A percentile compares a stretch with the other conserved stretches of the same genome.
Conservation (phyloP, 2,329 filamentous ascomycete genomes). For the Fusarium newnesense region DNA sequence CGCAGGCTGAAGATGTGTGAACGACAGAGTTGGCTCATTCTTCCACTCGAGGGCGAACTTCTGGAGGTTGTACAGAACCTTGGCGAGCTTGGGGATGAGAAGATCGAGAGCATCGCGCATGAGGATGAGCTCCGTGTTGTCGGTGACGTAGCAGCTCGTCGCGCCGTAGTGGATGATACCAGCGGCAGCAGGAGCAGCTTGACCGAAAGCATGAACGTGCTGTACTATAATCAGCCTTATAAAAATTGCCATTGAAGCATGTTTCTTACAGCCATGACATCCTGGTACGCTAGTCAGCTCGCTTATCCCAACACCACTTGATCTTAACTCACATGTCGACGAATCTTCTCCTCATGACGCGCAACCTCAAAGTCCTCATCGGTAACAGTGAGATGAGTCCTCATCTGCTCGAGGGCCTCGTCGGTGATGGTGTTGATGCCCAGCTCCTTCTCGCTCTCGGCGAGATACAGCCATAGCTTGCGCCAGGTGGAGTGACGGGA, state of each 20-base stretch:
- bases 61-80: not conserved
- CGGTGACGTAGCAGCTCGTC: not conserved
- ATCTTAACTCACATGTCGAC: constrained; percentile 14
- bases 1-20: not conserved
- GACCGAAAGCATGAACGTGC: constrained; percentile 5
- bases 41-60: not conserved
- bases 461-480: constrained; percentile 30
- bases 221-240: not conserved
- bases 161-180: not conserved
- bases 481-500: constrained; percentile 32
- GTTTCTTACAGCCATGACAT: constrained; percentile 20
- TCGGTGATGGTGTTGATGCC: constrained; percentile 28
- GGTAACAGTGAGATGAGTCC: constrained; percentile 8
- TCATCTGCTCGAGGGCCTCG: constrained; percentile 36
- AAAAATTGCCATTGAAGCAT: not conserved
- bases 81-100: not conserved
- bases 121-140: not conserved
- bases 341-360: constrained; percentile 29
- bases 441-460: constrained; percentile 31
- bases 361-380: constrained; percentile 34
- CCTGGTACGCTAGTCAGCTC: constrained; percentile 10
- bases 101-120: not conserved
- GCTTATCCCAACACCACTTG: not conserved
- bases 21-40: not conserved
- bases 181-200: not conserved